Evolutionary conservation across 345 rosid species (phyloP), one percentile per base, ranked within the genome.

Genomic region (Anastatica hierochuntica): DNA sequence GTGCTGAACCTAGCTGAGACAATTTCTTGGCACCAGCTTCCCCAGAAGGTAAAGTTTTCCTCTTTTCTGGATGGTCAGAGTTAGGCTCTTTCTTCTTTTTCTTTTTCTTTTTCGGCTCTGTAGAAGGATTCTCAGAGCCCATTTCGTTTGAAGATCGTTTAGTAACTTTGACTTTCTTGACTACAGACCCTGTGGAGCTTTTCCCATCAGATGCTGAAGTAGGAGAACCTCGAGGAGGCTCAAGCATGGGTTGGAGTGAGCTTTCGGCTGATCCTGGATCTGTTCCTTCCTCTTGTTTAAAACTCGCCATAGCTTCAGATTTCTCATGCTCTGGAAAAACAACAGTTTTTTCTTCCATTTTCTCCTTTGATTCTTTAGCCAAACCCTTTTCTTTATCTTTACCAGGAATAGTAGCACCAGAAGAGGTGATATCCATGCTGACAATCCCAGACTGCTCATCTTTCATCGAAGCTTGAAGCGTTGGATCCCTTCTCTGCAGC

Each of bases 1-100:
- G 45, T 46, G 71, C 57, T 31, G 64, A 59, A 67, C 69, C 68
- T 36, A 52, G 27, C 48, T 59, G 72, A 16, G 60, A 17, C n/a
- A 74, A 58, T 53, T 74, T 85, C 20, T 30, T 68, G 33, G 46
- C 51, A 53, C 67, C 73, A 49, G 43, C 75, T 68, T 81, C 81
- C 50, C 77, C 78, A 44, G 58, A 56, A 58, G 72, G 27, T 60
- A 72, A 21, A 8, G 53, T 45, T 75, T 78, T 83, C 63, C 69
- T 69, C 77, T 81, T 79, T 62, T 58, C 77, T 33, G 65, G 76
- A 49, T 33, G 75, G 62, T 64, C 88, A 56, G 77, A 35, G 50
- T 53, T 66, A 14, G 51, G 29, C 58, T 72, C 83, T 63, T 73
- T 79, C 74, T 79, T 83, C 77, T 77, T 90, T 57, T 76, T 87